Conservation (phyloP, 1,284 basidiomycete species). For the Sphaerobolus stellatus region DNA sequence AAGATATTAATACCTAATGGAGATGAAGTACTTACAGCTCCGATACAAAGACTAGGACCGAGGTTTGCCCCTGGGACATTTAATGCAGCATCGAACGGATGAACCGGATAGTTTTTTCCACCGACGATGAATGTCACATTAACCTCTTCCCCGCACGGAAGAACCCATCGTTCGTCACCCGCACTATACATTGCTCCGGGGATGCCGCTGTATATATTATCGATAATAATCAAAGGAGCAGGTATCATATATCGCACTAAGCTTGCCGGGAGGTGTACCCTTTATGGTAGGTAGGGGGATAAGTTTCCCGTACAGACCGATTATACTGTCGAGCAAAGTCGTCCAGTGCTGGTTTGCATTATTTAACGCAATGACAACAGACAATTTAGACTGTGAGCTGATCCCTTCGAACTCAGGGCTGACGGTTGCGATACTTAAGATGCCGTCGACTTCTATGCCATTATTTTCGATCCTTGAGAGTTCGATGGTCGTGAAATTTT, state of each 20-base stretch:
- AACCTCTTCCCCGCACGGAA: conserved; percentile 60
- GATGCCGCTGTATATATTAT: conserved; percentile 56
- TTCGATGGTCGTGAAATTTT: conserved; percentile 58
- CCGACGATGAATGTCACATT: conserved; percentile 61
- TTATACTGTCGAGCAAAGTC: conserved; percentile 15
- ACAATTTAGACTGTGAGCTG: not conserved
- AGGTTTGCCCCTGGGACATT: conserved; percentile 16
- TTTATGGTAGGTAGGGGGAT: conserved; percentile 35
- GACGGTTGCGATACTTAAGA: not conserved
- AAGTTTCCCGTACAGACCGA: not conserved
- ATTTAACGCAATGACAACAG: not conserved
- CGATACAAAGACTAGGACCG: conserved; percentile 12
- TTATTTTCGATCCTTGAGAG: conserved; percentile 45
- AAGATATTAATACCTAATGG: no score
- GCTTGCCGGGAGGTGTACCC: conserved; percentile 40
- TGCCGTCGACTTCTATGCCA: not conserved
- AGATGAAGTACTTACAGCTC: not conserved
- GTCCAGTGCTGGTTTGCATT: conserved; percentile 2
- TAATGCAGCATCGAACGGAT: conserved; percentile 53
- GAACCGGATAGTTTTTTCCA: conserved; percentile 53
- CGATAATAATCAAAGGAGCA: conserved; percentile 57
- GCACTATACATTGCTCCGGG: conserved; percentile 44
- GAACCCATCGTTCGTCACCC: conserved; percentile 42
- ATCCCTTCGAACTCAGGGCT: not conserved
- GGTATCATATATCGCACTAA: conserved; percentile 61